Conservation (phyloP, 2,329 filamentous ascomycete genomes). For the Orbilia quercus region DNA sequence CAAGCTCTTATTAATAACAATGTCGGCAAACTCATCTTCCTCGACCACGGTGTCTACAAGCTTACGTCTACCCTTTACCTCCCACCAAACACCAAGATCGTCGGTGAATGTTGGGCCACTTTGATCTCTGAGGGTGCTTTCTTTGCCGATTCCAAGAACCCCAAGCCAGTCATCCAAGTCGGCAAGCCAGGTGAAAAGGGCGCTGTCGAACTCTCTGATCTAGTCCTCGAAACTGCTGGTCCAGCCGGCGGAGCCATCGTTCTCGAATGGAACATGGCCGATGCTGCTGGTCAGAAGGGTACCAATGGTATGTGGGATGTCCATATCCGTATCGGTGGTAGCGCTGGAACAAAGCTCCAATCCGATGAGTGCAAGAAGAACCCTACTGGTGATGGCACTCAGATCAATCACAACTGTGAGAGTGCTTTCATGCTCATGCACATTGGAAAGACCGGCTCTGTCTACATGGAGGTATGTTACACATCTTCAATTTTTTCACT, state of each 20-base stretch:
- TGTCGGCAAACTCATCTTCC: conserved; percentile 75
- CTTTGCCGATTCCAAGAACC: conserved; percentile 70
- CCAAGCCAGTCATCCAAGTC: conserved; percentile 75
- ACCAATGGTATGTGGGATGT: conserved; percentile 81
- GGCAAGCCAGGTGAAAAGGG: conserved; percentile 74
- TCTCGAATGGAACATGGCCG: conserved; percentile 77
- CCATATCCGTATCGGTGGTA: conserved; percentile 92
- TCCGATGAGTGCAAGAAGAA: conserved; percentile 80
- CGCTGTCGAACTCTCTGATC: conserved; percentile 76
- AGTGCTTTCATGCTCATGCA: conserved; percentile 64
- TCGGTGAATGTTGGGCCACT: conserved; percentile 71
- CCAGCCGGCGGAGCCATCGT: conserved; percentile 75
- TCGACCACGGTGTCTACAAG: conserved; percentile 79
- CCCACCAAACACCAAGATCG: conserved; percentile 65
- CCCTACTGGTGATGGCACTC: conserved; percentile 59
- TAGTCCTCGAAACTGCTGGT: conserved; percentile 76
- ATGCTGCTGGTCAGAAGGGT: conserved; percentile 61
- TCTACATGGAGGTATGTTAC: conserved; percentile 63
- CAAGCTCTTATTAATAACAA: conserved; percentile 74
- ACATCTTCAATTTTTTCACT: too few relatives aligned
- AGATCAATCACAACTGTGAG: conserved; percentile 62
- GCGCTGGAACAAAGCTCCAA: conserved; percentile 83
- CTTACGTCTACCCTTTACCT: conserved; percentile 70
- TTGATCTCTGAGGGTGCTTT: conserved; percentile 70
- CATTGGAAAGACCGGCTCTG: conserved; percentile 61